Evolutionary conservation across 2,329 filamentous ascomycete species (phyloP).

Genomic region (Cladosporium sp.): DNA sequence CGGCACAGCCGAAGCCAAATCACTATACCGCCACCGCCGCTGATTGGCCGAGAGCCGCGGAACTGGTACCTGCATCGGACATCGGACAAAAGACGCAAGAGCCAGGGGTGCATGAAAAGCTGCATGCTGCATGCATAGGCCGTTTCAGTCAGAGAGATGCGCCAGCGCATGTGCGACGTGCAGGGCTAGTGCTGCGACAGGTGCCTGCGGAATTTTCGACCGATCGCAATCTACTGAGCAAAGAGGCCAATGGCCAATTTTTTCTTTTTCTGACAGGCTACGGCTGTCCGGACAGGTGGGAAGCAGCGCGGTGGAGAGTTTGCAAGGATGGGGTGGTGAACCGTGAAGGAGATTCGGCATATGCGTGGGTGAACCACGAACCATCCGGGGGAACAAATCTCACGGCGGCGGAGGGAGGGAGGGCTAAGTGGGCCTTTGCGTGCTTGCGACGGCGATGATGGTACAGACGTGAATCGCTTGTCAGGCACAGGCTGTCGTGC

Average conservation of each 20-base stretch:
- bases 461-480: not conserved
- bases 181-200: not conserved
- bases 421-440: not conserved
- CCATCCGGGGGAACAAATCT: conserved; percentile 10
- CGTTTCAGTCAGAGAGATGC: not conserved
- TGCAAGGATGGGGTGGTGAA: conserved; percentile 2
- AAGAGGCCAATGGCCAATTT: not conserved
- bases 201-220: not conserved
- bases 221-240: not conserved
- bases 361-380: conserved; percentile 5
- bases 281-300: not conserved
- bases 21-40: not conserved
- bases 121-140: not conserved
- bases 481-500: not conserved
- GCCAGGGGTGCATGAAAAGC: conserved; percentile 5
- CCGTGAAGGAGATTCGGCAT: not conserved
- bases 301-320: not conserved
- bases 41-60: not conserved
- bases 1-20: not conserved
- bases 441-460: not conserved
- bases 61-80: conserved; percentile 8
- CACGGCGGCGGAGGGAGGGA: not conserved
- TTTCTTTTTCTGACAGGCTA: not conserved
- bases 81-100: conserved; percentile 6
- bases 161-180: not conserved